Conservation (phyloP, 116 monocot species). For the Iris pallida region DNA sequence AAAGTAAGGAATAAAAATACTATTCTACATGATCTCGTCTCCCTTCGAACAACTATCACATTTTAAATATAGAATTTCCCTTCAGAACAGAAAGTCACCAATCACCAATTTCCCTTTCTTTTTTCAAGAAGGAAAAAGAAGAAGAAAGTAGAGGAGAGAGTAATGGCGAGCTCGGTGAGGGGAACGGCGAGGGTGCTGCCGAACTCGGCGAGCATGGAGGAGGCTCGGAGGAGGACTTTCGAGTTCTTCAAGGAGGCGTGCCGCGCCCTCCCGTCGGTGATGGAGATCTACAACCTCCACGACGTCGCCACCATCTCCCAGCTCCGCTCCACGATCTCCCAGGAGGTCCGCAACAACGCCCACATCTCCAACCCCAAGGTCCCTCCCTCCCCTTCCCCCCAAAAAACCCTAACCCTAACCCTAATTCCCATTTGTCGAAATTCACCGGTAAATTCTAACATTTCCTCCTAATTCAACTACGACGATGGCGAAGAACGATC, state of each 20-base stretch:
- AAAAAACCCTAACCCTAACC: not conserved
- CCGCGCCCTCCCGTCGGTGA: slow-evolving; percentile 66
- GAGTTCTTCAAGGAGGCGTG: slow-evolving; percentile 92
- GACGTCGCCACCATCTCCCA: slow-evolving; percentile 81
- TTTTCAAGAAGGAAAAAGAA: no score
- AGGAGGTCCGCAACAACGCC: slow-evolving; percentile 77
- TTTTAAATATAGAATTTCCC: no score
- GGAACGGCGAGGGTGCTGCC: slow-evolving; percentile 44
- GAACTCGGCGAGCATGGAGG: slow-evolving; percentile 70
- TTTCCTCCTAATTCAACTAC: no score
- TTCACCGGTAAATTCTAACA: no score
- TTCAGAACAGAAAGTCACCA: no score
- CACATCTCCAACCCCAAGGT: slow-evolving; percentile 87
- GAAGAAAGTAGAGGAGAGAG: not conserved
- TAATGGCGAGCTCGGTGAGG: slow-evolving; percentile 57
- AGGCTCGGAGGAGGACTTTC: slow-evolving; percentile 62
- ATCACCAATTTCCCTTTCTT: not conserved
- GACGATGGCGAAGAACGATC: no score
- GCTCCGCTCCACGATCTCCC: slow-evolving; percentile 69
- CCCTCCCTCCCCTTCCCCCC: not conserved
- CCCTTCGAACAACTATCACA: no score
- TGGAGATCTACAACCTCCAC: slow-evolving; percentile 78
- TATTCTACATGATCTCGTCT: no score
- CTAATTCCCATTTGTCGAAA: not conserved
- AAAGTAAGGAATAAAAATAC: no score